Evolutionary conservation across 2,329 filamentous ascomycete species (phyloP), one percentile per base, ranked within the genome.

Genomic region (Monilinia fructicola): DNA sequence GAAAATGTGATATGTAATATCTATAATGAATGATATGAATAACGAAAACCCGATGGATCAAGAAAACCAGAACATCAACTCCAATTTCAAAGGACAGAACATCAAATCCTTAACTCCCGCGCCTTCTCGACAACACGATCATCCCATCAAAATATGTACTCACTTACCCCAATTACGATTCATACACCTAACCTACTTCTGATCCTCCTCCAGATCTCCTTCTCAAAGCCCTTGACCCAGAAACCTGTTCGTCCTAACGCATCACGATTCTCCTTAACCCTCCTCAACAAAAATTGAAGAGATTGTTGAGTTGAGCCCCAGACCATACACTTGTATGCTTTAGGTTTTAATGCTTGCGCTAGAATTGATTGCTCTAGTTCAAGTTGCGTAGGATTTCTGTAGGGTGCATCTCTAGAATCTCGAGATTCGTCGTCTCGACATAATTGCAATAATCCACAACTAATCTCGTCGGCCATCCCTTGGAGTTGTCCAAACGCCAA

Each of bases 401-500:
- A 10, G 12, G 42, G 42, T 44, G 10, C 16, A 7, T n/a, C 23
- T 21, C 35, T 3, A 1, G 18, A 35, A 35, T 35, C 31, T 23
- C 21, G 31, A 3, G 35, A 1, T 40, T 46, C 40, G 12, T 46
- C 55, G 2, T 65, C n/a, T 56, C 61, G 56, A 18, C 67, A 53
- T 4, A 87, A 78, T 75, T 86, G 69, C 18, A 72, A 42, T 2
- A 72, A 40, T 12, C 66, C 82, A 75, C 85, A 87, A 77, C 89
- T 92, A 65, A 97, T 87, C 76, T 97, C 93, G 73, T 97, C 93
- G 1, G 93, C 93, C 93, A 97, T 97, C 61, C 93, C 93, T 80
- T 93, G 90, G 1, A 97, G 84, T 79, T 96, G 93, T 10, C 90
- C 90, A 76, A 90, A 92, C 3, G 80, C 79, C 5, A 83, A 76